These are phyloP conservation scores for Populus tremula DNA, from an alignment of 345 rosid genomes.

Conservation along the genomic window DNA sequence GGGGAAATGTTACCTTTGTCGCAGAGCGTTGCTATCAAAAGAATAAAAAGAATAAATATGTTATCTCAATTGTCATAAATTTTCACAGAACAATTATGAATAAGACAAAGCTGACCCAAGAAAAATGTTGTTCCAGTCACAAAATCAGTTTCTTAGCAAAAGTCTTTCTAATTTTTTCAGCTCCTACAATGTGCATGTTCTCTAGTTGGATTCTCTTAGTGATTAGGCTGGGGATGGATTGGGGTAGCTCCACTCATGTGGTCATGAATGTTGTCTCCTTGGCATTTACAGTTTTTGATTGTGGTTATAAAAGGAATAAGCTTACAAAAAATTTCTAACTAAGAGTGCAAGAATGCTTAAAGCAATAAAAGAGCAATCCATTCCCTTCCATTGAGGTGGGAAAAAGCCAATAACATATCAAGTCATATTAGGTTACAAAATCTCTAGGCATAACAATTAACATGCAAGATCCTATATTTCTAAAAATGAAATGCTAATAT, in stretches of 20 bases:
- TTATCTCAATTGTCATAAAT: neutral
- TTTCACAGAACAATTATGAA: neutral
- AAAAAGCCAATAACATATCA: no score
- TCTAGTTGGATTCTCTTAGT: no score
- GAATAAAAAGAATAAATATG: neutral
- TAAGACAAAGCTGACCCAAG: neutral
- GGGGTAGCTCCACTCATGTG: neutral
- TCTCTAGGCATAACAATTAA: neutral
- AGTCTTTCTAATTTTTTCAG: neutral
- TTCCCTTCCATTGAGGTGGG: neutral
- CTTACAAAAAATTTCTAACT: neutral
- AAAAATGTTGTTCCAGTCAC: neutral
- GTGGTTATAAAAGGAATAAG: neutral
- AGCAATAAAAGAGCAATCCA: neutral
- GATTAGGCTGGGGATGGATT: neutral
- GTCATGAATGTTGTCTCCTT: neutral
- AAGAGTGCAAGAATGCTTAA: neutral
- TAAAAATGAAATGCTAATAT: no score
- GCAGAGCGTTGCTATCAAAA: conserved; percentile 81
- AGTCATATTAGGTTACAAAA: neutral
- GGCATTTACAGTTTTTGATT: neutral
- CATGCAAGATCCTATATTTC: neutral
- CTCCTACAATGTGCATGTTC: no score
- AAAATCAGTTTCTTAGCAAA: neutral
- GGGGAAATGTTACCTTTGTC: conserved; percentile 94